Base-by-base conservation (phyloP, 441 rosid genomes). In the Populus hybrid region DNA sequence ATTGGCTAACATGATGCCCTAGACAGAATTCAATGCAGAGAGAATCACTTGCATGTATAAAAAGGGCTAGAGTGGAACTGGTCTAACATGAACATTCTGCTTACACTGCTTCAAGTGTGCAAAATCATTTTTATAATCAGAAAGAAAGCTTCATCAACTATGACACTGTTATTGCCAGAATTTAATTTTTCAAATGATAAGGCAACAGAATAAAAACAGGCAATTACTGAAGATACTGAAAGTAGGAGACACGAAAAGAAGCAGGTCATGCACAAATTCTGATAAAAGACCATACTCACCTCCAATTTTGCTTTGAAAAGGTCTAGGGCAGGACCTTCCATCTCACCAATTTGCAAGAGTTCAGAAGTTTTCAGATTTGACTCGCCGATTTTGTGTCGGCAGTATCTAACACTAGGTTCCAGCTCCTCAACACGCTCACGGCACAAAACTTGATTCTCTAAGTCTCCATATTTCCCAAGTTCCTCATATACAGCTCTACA, bases 391-490 rank as follows among this genome's bases (percentile, higher is more conserved):
- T 97, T 93, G 87, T 92, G 98, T 68, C 91, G 84, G 88, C 99
- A 97, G 85, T 94, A 94, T 67, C 93, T 88, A 74, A 94, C 88
- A 82, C 95, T 93, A 14, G 99, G 98, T 82, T 93, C 99, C 81
- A 97, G 92, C 89, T 97, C 98, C 89, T 91, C 99, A 89, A 94
- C 97, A 36, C 93, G 98, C 81, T 89, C 97, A 81, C 90, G 97
- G 65, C 98, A 97, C 86, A 97, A 86, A 79, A 97, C 88, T 85
- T 93, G 99, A 88, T 94, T 94, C 86, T 97, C 99, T 67, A 92
- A 82, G 85, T 95, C 97, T 82, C 99, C 99, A 87, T 93, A 97
- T 85, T 97, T 95, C 50, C 98, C 97, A 77, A 97, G 97, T 87
- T 97, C 97, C 89, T 92, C 99, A 79, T 97, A 97, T 75, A 95